phyloP scores from a whole-genome alignment of 768 basidiomycete genomes.

The Lactarius indigo region DNA sequence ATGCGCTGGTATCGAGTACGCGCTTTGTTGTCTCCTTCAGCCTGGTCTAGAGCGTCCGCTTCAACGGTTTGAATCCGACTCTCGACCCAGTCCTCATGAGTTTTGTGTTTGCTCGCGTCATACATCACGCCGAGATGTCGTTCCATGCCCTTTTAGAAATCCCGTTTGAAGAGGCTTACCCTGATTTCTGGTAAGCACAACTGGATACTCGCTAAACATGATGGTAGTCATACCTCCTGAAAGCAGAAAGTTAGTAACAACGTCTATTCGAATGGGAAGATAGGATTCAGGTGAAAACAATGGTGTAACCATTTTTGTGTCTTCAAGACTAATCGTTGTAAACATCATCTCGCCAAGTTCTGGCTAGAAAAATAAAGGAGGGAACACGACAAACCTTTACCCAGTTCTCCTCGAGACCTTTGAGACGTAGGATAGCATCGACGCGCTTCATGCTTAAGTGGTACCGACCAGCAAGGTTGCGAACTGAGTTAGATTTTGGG shows the following conservation, averaged over 20 bases:
- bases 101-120: conserved; percentile 16
- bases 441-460: conserved; percentile 74
- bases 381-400: conserved; percentile 53
- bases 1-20: conserved; percentile 64
- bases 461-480: conserved; percentile 57
- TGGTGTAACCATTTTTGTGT: conserved; percentile 68
- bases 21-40: conserved; percentile 50
- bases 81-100: conserved; percentile 22
- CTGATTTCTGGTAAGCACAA: conserved; percentile 35
- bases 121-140: conserved; percentile 56
- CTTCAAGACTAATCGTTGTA: conserved; percentile 93
- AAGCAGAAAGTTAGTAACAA: conserved; percentile 23
- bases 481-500: conserved; percentile 52
- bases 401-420: conserved; percentile 71
- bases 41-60: conserved; percentile 61
- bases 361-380: conserved; percentile 9
- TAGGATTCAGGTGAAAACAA: conserved; percentile 27
- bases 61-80: conserved; percentile 49
- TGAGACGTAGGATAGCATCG: conserved; percentile 78
- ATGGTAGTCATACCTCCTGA: conserved; percentile 26
- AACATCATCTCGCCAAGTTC: conserved; percentile 45
- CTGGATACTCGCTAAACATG: conserved; percentile 15
- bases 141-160: conserved; percentile 81
- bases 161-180: conserved; percentile 70
- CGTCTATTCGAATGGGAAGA: conserved; percentile 10